Base-by-base conservation (phyloP, 345 rosid species). In the Corchorus olitorius region DNA sequence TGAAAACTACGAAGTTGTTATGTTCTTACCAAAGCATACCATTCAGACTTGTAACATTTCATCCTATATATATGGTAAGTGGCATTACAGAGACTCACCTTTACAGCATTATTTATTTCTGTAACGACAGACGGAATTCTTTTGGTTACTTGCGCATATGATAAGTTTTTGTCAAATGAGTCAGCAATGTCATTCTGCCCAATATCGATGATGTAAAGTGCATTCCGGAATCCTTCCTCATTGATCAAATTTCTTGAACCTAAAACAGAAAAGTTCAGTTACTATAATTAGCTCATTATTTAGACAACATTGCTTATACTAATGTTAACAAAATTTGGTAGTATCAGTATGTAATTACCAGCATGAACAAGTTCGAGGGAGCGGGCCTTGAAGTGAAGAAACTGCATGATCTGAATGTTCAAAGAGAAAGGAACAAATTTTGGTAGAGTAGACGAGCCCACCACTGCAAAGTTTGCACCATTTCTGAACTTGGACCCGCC, bases 351-450 rank as follows among this genome's bases (percentile, higher is more conserved):
- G 64, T 27, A 22, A 39, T 71, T 83, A 85, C 88, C 91, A 27
- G 91, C 58, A 37, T 86, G 14, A 74, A 75, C 89, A 58, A 91
- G 92, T 76, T 93, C 89, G 13, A 86, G 87, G 67, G 83, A 67
- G 65, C 90, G 88, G 5, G 93, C 77, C 84, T 87, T 94, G 88
- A 94, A 94, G 77, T 86, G 93, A 46, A 86, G 88, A 61, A 94
- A 94, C 86, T 94, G 97, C 98, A 90, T 88, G 67, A 92, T 67
- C 83, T 94, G 98, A 76, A 94, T 87, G 80, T 89, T 86, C 82
- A 92, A 81, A 1, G 90, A 86, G 55, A 94, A 94, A 0, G 96
- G 97, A 22, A 90, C 87, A 79, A 74, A 88, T 78, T 87, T 90
- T 3, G 97, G 98, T 59, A 92, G 94, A 37, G 96, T 89, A 8